Evolutionary conservation across 225 moss, liverwort and hornwort species (phyloP).

Genomic region (Ulota crispa): DNA sequence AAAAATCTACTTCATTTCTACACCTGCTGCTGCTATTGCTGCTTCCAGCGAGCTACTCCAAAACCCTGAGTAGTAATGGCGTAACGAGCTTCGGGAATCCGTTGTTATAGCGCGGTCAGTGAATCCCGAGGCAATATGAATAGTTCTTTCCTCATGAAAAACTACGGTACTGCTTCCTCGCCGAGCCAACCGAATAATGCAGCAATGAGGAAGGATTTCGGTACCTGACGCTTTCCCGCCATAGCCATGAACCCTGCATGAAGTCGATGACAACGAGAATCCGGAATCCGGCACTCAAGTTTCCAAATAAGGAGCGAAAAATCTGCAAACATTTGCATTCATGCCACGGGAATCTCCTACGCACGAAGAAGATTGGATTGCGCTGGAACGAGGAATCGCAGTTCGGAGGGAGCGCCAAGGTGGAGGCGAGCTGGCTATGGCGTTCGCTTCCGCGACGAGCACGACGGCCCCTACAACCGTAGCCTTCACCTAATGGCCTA

Average conservation of each 20-base stretch:
- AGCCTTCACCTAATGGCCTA: conserved; percentile 11
- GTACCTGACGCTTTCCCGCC: conserved; percentile 35
- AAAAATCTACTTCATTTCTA: not conserved
- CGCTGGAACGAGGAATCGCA: not conserved
- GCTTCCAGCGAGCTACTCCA: not conserved
- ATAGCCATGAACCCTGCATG: conserved; percentile 29
- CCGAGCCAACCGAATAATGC: not conserved
- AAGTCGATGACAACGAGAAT: not conserved
- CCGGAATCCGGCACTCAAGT: not conserved
- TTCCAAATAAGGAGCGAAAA: conserved; percentile 15
- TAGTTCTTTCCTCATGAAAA: not conserved
- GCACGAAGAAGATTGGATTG: not conserved
- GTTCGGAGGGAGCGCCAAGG: not conserved
- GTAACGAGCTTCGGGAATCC: not conserved
- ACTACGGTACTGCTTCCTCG: not conserved
- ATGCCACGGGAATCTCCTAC: conserved; percentile 4
- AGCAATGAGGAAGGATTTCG: not conserved
- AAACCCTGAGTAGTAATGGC: conserved; percentile 17
- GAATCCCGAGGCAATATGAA: not conserved
- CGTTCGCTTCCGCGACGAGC: conserved; percentile 3
- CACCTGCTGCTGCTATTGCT: not conserved
- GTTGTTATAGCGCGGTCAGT: not conserved
- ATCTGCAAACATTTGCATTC: not conserved
- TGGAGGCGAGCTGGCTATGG: conserved; percentile 21
- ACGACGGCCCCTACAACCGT: conserved; percentile 1